Percentiles rank a stretch among this genome's conserved stretches.
These are phyloP conservation scores for Chalciporus pseudorubinellus DNA, from an alignment of 768 basidiomycete species.

Conservation along the genomic window DNA sequence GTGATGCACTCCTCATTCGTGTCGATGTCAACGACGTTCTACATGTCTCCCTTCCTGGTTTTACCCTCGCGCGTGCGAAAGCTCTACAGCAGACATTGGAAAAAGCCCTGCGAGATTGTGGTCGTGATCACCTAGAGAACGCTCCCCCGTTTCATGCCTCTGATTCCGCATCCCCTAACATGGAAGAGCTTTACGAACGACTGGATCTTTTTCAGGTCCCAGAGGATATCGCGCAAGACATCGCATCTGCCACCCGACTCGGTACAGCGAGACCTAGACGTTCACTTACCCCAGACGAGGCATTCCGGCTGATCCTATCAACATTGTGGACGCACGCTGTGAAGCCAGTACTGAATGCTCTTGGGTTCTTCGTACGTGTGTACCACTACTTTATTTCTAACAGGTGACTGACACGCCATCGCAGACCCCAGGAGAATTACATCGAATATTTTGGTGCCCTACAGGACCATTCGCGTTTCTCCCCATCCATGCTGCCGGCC, in stretches of 20 bases:
- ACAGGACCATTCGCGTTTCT: too few relatives aligned
- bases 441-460: too few relatives aligned
- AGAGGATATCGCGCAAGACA: too few relatives aligned
- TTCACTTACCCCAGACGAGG: too few relatives aligned
- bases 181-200: too few relatives aligned
- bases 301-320: not conserved
- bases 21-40: not conserved
- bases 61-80: not conserved
- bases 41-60: not conserved
- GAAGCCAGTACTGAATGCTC: not conserved
- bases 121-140: too few relatives aligned
- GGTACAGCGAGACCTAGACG: not conserved
- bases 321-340: not conserved
- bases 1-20: constrained; percentile 18
- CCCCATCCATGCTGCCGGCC: too few relatives aligned
- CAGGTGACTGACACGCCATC: too few relatives aligned
- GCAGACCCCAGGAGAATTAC: too few relatives aligned
- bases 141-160: not conserved
- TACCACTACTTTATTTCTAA: not conserved
- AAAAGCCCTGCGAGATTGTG: not conserved
- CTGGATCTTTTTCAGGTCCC: too few relatives aligned
- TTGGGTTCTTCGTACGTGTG: not conserved
- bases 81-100: not conserved
- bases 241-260: too few relatives aligned
- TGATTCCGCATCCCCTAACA: too few relatives aligned